Evolutionary conservation across 2,329 filamentous ascomycete genomes (phyloP), one percentile per base, ranked within the genome.

Genomic region (Alternaria burnsii): DNA sequence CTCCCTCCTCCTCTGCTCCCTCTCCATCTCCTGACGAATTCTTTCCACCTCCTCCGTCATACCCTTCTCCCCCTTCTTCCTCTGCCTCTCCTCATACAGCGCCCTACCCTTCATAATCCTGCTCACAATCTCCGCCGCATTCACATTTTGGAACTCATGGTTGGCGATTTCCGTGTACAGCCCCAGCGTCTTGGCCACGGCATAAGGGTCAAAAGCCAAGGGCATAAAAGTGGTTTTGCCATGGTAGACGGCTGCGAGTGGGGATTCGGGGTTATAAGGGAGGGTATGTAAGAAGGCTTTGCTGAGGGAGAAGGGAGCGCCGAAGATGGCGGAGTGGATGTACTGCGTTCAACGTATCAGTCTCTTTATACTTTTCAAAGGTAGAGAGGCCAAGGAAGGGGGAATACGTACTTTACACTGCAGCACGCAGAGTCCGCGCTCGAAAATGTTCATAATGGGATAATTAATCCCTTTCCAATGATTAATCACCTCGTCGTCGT

Each of bases 381-480:
- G 2, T 10, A 4, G 30, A 1, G 28, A 30, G 16, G 5, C 7
- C n/a, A 18, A 38, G 14, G 36, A 6, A 0, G 30, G 30, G 26
- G 32, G n/a, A 30, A 14, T 30, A 52, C 87, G 72, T 83, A 94
- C 92, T 79, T 91, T 91, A 84, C 95, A 99, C 76, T 99, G 95
- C 64, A 98, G 83, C 30, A 98, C 94, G 77, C 95, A 99, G 22
- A 99, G 88, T 2, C 94, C 94, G 42, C 95, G 90, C 83, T 99
- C 95, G 73, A 94, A 97, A 58, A 97, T 94, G 82, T 98, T 99
- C 95, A 99, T 99, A 81, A 99, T 98, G 26, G 95, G 95, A 76
- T 97, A 99, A 82, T 99, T 99, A 71, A 97, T 86, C 36, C 95
- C 94, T 81, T 98, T 98, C 91, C 93, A 96, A 72, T 90, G 84